These are phyloP conservation scores for Papilionanthe hybrid DNA, from an alignment of 116 monocot species.

Conservation along the genomic window DNA sequence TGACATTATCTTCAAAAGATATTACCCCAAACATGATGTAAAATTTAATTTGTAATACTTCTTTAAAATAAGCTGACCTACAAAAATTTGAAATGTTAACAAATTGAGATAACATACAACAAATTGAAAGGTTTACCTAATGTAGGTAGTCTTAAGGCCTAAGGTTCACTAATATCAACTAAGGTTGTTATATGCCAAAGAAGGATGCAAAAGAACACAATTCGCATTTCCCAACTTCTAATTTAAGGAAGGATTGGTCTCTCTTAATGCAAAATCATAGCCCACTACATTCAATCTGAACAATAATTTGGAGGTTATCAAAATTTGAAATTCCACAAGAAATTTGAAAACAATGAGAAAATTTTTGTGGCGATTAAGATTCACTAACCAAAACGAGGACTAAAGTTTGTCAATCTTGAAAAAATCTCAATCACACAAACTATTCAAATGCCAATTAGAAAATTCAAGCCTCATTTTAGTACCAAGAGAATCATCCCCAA, in stretches of 20 bases:
- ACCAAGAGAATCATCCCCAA: too few relatives aligned
- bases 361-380: not conserved
- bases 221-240: not conserved
- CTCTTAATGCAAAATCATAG: not conserved
- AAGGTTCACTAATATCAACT: not conserved
- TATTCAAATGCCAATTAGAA: too few relatives aligned
- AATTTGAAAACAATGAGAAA: not conserved
- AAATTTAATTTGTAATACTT: not conserved
- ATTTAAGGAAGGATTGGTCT: not conserved
- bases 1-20: not conserved
- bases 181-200: not conserved
- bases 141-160: not conserved
- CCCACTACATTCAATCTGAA: not conserved
- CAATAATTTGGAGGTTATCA: not conserved
- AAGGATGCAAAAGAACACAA: not conserved
- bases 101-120: not conserved
- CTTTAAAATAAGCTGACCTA: not conserved
- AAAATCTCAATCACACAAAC: too few relatives aligned
- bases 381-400: not conserved
- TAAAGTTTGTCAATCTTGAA: too few relatives aligned
- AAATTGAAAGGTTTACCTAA: not conserved
- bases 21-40: not conserved
- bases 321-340: not conserved
- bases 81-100: not conserved
- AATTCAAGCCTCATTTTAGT: too few relatives aligned